Conservation (phyloP, 1,139 yeast species). For the Hyphopichia fennica region DNA sequence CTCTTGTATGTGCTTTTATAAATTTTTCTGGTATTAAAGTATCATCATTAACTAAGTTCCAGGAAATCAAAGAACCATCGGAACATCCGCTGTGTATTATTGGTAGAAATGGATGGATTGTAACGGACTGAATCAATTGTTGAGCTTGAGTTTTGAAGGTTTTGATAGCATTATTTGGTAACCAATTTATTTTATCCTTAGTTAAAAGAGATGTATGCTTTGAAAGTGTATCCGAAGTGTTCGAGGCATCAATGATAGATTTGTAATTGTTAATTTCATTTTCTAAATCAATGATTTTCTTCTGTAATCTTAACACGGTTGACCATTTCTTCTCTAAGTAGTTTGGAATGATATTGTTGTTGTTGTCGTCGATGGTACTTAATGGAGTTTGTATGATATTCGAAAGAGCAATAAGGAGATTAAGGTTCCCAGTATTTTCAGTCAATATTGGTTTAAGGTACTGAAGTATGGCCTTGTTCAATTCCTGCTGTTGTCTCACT, state of each 20-base stretch:
- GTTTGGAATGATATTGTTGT: conserved; percentile 37
- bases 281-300: conserved; percentile 62
- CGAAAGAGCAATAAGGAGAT: conserved; percentile 11
- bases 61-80: conserved; percentile 72
- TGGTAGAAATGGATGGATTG: conserved; percentile 75
- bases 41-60: conserved; percentile 65
- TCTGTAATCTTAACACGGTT: conserved; percentile 78
- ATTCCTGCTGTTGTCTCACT: conserved; percentile 51
- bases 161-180: conserved; percentile 58
- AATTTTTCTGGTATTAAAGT: conserved; percentile 64
- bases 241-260: conserved; percentile 41
- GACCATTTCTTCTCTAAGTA: conserved; percentile 87
- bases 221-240: conserved; percentile 6
- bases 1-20: conserved; percentile 75
- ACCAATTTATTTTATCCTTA: conserved; percentile 59
- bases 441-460: conserved; percentile 42
- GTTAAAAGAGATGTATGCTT: conserved; percentile 7
- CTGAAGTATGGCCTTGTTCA: conserved; percentile 56
- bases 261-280: conserved; percentile 43
- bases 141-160: conserved; percentile 53
- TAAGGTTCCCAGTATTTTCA: conserved; percentile 13
- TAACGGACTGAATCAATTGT: conserved; percentile 60
- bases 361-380: conserved; percentile 7
- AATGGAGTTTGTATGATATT: conserved; percentile 14
- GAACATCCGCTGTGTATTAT: conserved; percentile 66